These are phyloP conservation scores for Alternaria gaisen DNA, from an alignment of 2,329 filamentous ascomycete species.

Conservation along the genomic window DNA sequence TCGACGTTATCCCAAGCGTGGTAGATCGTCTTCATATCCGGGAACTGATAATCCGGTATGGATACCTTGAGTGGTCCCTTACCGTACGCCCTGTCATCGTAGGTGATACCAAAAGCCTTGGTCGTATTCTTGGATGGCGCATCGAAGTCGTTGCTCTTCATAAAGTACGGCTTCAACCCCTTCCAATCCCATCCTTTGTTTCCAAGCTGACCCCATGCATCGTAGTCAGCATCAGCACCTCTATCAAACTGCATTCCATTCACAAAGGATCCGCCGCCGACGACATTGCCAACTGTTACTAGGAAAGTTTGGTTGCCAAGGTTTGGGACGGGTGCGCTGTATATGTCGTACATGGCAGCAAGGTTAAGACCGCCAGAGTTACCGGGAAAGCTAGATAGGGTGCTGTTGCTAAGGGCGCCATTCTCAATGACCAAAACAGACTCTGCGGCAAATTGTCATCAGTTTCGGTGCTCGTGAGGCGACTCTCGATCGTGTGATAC, in stretches of 20 bases:
- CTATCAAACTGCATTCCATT: slow-evolving; percentile 49
- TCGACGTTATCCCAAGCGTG: slow-evolving; percentile 12
- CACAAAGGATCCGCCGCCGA: slow-evolving; percentile 45
- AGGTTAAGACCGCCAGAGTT: slow-evolving; percentile 21
- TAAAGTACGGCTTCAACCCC: slow-evolving; percentile 19
- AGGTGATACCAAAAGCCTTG: slow-evolving; percentile 25
- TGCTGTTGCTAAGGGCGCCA: slow-evolving; percentile 18
- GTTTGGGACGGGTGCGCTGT: slow-evolving; percentile 21
- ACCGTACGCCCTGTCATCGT: slow-evolving; percentile 21
- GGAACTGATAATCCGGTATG: slow-evolving; percentile 20
- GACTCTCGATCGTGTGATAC: not conserved
- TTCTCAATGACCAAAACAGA: slow-evolving; percentile 32
- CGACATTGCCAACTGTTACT: slow-evolving; percentile 31
- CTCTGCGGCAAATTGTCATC: slow-evolving; percentile 9
- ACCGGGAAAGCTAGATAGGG: slow-evolving; percentile 20
- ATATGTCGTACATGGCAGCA: slow-evolving; percentile 22
- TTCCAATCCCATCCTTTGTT: slow-evolving; percentile 7
- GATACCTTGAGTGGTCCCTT: slow-evolving; percentile 14
- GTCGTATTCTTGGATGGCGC: slow-evolving; percentile 15
- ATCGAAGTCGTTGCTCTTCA: slow-evolving; percentile 23
- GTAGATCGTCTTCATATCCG: slow-evolving; percentile 20
- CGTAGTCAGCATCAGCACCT: slow-evolving; percentile 28
- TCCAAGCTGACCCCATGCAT: slow-evolving; percentile 7
- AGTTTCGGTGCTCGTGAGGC: not conserved
- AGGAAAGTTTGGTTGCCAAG: slow-evolving; percentile 30